phyloP scores from a whole-genome alignment of 2,329 filamentous ascomycete species.

The Lasiodiplodia theobromae region DNA sequence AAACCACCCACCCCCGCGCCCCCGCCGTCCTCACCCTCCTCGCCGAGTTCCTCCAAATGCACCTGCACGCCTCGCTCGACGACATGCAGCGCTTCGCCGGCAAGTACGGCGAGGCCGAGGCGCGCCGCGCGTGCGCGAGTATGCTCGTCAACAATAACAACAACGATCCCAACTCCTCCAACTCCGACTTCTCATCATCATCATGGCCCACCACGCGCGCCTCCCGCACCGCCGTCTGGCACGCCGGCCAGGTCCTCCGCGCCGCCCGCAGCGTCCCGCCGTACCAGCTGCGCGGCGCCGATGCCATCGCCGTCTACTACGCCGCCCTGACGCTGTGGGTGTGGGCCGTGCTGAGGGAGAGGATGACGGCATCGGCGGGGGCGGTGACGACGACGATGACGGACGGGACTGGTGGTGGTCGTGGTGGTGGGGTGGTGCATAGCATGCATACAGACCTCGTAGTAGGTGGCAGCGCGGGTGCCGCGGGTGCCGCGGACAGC shows the following conservation, averaged over 20 bases:
- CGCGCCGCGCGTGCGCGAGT: conserved; percentile 60
- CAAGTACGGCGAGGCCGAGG: conserved; percentile 71
- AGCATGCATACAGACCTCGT: conserved; percentile 21
- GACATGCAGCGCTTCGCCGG: conserved; percentile 73
- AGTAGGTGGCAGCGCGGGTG: no score
- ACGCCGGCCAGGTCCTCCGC: conserved; percentile 71
- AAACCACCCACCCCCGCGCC: conserved; percentile 4
- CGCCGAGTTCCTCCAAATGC: conserved; percentile 64
- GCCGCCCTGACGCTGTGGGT: conserved; percentile 72
- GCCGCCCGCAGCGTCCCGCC: conserved; percentile 62
- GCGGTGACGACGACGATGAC: background rate
- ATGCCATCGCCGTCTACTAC: conserved; percentile 73
- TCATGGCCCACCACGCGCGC: conserved; percentile 59
- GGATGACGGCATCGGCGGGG: no score
- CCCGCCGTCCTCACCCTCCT: conserved; percentile 36
- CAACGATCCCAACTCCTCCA: conserved; percentile 35
- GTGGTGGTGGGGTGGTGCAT: conserved; percentile 26
- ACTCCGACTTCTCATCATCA: conserved; percentile 50
- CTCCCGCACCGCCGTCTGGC: conserved; percentile 68
- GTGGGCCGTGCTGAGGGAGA: background rate
- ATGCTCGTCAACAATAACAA: no score
- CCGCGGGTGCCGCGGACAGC: background rate
- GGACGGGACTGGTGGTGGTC: background rate
- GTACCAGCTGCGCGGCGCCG: conserved; percentile 68
- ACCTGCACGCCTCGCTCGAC: conserved; percentile 69